phyloP scores from a whole-genome alignment of 2,329 filamentous ascomycete species.

The Fusarium equiseti region DNA sequence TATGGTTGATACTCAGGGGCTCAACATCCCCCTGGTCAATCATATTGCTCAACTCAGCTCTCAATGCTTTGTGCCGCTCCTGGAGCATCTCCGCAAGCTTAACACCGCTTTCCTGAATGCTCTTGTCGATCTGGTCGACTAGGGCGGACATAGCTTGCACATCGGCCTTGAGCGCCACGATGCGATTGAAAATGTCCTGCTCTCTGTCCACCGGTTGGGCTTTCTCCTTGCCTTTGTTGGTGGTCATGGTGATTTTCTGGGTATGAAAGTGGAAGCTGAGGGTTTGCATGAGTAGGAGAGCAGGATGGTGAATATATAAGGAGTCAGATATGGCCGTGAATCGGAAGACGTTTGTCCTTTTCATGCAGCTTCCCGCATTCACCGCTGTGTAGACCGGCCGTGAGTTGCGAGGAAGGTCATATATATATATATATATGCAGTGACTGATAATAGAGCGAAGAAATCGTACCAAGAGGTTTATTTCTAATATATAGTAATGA shows the following conservation, averaged over 20 bases:
- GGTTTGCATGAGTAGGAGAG: neutral
- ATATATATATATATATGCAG: neutral
- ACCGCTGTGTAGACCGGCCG: too few species aligned
- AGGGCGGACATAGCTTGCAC: slow-evolving; percentile 2
- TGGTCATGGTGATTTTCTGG: neutral
- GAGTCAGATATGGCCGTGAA: neutral
- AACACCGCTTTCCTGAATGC: neutral
- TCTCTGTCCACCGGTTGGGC: neutral
- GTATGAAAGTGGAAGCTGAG: neutral
- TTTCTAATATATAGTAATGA: neutral
- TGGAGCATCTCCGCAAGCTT: slow-evolving; percentile 4
- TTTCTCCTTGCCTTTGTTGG: slow-evolving; percentile 1
- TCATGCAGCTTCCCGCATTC: neutral
- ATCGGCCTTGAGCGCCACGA: slow-evolving; percentile 1
- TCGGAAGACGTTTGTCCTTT: neutral
- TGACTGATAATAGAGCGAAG: neutral
- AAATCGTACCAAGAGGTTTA: neutral
- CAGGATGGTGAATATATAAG: neutral
- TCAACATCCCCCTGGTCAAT: slow-evolving; percentile 10
- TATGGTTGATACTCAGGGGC: neutral
- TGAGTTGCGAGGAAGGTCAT: neutral
- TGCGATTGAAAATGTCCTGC: neutral
- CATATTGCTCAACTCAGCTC: neutral
- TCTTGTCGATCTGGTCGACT: slow-evolving; percentile 3
- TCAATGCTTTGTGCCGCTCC: slow-evolving; percentile 5